Base-by-base conservation (phyloP, 208 protist species). In the Novymonas esmeraldas region DNA sequence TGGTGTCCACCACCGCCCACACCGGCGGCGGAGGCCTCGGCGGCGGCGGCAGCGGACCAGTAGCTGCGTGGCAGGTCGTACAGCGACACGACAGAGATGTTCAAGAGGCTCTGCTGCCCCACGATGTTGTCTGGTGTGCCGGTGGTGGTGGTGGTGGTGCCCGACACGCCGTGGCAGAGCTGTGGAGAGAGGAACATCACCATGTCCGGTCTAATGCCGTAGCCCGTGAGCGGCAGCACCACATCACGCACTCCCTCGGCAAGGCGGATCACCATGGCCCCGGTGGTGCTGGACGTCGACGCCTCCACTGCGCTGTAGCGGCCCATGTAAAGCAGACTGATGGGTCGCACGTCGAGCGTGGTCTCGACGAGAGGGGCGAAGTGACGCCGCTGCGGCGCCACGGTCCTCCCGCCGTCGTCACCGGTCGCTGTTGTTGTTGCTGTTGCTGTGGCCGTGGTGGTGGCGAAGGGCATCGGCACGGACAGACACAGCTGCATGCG, bases 401-500 rank as follows among this genome's bases (percentile, higher is more conserved):
- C n/a, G 70, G 26, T 72, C 57, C 5, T 10, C 60, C 24, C 18
- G 48, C 48, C 24, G 13, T 26, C 26, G n/a, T n/a, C n/a, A n/a
- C n/a, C n/a, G n/a, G 64, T 31, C 3, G 41, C 44, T n/a, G 18
- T 9, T 20, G 62, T 38, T 16, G 59, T 14, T 7, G 59, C 9
- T 31, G 57, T 9, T 1, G 28, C 11, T 36, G 45, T 6, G 14
- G 39, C 24, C 42, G 44, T 22, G 18, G 18, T 45, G 24, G 59
- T 0, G 7, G 58, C 13, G 76, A 93, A 93, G 6, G 81, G 73
- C 44, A 79, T 70, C 0, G 83, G 87, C 9, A 93, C 69, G 34
- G 87, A 93, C n/a, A 93, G 74, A 56, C 87, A 93, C 29, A 93
- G 24, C 52, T 80, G 87, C 78, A 93, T 83, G 44, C 72, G 79